phyloP scores from a whole-genome alignment of 1,139 yeast genomes.

The Eremothecium sinecaudum region DNA sequence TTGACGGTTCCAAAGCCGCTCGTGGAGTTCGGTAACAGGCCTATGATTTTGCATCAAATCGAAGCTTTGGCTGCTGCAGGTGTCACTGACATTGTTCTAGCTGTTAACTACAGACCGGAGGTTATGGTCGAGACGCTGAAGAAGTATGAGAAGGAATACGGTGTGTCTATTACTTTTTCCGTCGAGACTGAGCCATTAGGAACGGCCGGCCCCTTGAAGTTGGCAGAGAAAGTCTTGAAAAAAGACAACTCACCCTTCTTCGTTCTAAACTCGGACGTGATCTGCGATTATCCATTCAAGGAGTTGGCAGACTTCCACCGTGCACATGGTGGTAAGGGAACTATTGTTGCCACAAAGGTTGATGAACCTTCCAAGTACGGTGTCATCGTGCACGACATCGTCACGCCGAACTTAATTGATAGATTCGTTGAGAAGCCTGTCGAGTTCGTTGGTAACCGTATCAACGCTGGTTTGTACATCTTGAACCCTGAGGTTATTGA shows the following conservation, averaged over 20 bases:
- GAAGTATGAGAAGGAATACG: slow-evolving; percentile 90
- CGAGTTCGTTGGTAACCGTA: slow-evolving; percentile 97
- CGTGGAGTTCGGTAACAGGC: slow-evolving; percentile 98
- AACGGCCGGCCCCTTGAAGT: slow-evolving; percentile 97
- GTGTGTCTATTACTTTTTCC: slow-evolving; percentile 90
- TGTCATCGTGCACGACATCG: slow-evolving; percentile 94
- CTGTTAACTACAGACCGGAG: slow-evolving; percentile 99
- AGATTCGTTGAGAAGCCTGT: slow-evolving; percentile 99
- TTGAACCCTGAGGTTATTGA: slow-evolving; percentile 95
- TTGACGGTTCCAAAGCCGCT: slow-evolving; percentile 95
- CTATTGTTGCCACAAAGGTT: slow-evolving; percentile 98
- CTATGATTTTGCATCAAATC: slow-evolving; percentile 94
- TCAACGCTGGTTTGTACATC: slow-evolving; percentile 94
- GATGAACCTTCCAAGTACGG: slow-evolving; percentile 99
- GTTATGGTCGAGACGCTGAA: slow-evolving; percentile 94
- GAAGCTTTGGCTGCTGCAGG: slow-evolving; percentile 98
- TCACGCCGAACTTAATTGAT: slow-evolving; percentile 88
- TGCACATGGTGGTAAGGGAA: slow-evolving; percentile 95
- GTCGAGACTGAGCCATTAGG: slow-evolving; percentile 99
- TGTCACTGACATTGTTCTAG: slow-evolving; percentile 95
- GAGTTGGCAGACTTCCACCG: slow-evolving; percentile 90
- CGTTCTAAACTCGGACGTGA: slow-evolving; percentile 95
- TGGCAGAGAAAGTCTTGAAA: slow-evolving; percentile 87
- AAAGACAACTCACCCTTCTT: slow-evolving; percentile 96
- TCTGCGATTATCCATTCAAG: slow-evolving; percentile 94